A percentile compares a stretch with the other conserved stretches of the same genome.
These are phyloP conservation scores for Coniella lustricola DNA, from an alignment of 2,329 filamentous ascomycete species.

Conservation along the genomic window DNA sequence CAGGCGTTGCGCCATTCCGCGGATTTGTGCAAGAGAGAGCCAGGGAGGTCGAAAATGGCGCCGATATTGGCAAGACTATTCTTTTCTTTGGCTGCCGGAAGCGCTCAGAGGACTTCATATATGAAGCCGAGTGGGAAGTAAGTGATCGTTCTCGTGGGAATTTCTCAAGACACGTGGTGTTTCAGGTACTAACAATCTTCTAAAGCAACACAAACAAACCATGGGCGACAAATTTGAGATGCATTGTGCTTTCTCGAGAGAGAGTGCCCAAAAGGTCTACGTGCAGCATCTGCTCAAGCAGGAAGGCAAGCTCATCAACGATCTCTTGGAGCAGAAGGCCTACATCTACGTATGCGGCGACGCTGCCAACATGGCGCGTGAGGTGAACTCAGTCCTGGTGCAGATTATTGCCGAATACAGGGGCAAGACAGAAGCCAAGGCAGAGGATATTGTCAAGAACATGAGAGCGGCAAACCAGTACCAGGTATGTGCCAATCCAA, in stretches of 20 bases:
- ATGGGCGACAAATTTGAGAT: conserved; percentile 87
- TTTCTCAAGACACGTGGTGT: not conserved
- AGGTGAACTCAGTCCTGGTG: conserved; percentile 79
- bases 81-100: conserved; percentile 96
- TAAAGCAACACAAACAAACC: conserved; percentile 70
- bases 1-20: conserved; percentile 93
- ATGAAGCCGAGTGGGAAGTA: conserved; percentile 88
- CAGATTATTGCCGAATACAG: conserved; percentile 83
- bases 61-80: conserved; percentile 77
- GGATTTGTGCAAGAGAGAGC: conserved; percentile 92
- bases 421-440: conserved; percentile 76
- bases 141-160: conserved; percentile 29
- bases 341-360: conserved; percentile 99
- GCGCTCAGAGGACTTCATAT: conserved; percentile 82
- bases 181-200: conserved; percentile 12
- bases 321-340: conserved; percentile 76
- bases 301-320: conserved; percentile 74
- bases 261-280: conserved; percentile 82
- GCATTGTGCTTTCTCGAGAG: conserved; percentile 91
- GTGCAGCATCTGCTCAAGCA: conserved; percentile 91
- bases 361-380: conserved; percentile 92
- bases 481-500: conserved; percentile 55
- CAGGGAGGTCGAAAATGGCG: conserved; percentile 70
- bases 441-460: conserved; percentile 91
- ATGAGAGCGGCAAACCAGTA: conserved; percentile 95